A percentile compares a stretch with the other conserved stretches of the same genome.
Conservation (phyloP, 23 red algal genomes). For the Gracilaria gracilis region DNA sequence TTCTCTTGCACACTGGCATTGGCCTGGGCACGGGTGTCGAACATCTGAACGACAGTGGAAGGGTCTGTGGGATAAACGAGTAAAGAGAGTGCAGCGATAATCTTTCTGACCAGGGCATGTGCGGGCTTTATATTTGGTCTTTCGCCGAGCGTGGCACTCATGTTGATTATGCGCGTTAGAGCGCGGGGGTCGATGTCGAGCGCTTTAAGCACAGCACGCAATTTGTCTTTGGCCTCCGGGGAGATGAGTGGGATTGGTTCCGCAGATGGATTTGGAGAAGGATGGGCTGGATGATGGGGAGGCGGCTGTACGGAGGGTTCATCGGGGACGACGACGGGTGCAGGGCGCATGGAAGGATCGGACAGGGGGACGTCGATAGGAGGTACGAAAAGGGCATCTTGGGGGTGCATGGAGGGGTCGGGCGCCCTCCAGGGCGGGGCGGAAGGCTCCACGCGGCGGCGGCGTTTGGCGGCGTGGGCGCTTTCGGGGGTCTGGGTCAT, state of each 20-base stretch:
- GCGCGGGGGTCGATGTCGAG: slow-evolving; percentile 27
- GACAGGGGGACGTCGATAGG: slow-evolving; percentile 17
- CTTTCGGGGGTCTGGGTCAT: slow-evolving; percentile 36
- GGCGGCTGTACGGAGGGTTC: background rate
- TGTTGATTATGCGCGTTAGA: slow-evolving; percentile 16
- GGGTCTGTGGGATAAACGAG: slow-evolving; percentile 20
- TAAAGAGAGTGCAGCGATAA: slow-evolving; percentile 1
- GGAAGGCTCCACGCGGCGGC: slow-evolving; percentile 24
- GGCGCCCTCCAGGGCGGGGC: slow-evolving; percentile 15
- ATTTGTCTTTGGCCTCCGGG: slow-evolving; percentile 15
- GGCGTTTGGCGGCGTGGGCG: slow-evolving; percentile 14
- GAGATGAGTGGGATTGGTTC: background rate
- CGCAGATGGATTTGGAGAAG: background rate
- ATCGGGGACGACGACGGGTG: slow-evolving; percentile 23
- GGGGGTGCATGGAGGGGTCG: background rate
- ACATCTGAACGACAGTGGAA: background rate
- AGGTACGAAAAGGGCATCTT: slow-evolving; percentile 14
- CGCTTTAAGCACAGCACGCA: slow-evolving; percentile 23
- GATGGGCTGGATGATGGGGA: background rate
- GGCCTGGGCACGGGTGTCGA: slow-evolving; percentile 22
- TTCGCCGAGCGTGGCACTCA: slow-evolving; percentile 2
- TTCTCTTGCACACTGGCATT: slow-evolving; percentile 30
- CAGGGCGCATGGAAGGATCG: slow-evolving; percentile 14
- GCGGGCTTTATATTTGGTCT: slow-evolving; percentile 17
- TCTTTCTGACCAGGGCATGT: slow-evolving; percentile 20